Evolutionary conservation across 2,329 filamentous ascomycete genomes (phyloP).

Genomic region (Sarocladium strictum): DNA sequence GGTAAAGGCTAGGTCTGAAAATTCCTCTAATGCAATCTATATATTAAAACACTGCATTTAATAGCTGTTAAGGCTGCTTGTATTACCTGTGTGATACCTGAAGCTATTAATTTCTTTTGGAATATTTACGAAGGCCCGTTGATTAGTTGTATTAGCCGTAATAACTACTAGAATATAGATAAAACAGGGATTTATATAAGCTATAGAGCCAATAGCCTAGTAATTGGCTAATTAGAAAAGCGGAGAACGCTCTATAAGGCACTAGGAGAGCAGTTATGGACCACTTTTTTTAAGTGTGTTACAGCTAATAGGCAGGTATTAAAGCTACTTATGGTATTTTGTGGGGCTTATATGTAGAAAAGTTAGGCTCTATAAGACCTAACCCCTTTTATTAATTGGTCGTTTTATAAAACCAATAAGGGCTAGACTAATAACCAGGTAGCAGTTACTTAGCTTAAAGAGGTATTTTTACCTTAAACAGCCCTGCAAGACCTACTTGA

Average conservation of each 20-base stretch:
- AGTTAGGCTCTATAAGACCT: neutral
- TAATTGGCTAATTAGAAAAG: neutral
- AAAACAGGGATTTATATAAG: neutral
- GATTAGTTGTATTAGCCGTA: neutral
- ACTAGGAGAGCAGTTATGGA: neutral
- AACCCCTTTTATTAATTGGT: neutral
- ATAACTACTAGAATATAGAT: neutral
- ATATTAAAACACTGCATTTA: neutral
- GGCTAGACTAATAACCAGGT: neutral
- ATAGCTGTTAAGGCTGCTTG: neutral
- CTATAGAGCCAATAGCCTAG: neutral
- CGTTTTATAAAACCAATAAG: neutral
- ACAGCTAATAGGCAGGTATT: neutral
- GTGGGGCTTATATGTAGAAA: neutral
- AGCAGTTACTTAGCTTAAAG: neutral
- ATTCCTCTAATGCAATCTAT: neutral
- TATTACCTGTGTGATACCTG: neutral
- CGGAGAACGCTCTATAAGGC: neutral
- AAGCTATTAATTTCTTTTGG: neutral
- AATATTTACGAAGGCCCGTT: conserved; percentile 3
- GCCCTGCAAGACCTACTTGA: neutral
- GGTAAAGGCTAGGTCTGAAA: neutral
- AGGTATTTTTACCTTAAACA: neutral
- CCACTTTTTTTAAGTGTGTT: neutral
- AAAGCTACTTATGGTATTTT: neutral